Conservation (phyloP, 2,329 filamentous ascomycete genomes). For the Lasiodiplodia sp. region DNA sequence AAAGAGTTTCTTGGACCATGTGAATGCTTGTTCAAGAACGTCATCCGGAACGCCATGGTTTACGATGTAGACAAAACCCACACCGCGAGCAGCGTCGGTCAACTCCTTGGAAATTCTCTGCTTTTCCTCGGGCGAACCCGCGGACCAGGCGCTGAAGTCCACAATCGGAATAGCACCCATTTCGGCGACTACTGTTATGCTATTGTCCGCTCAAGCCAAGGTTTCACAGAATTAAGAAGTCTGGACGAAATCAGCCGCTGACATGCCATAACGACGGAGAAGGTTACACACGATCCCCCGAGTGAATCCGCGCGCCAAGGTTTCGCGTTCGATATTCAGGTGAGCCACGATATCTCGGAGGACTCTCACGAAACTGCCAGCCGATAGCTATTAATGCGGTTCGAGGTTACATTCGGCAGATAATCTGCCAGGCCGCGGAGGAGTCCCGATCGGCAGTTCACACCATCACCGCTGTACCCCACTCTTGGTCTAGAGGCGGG, state of each 20-base stretch:
- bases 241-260: constrained; percentile 10
- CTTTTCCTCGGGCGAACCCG: constrained; percentile 39
- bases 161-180: constrained; percentile 47
- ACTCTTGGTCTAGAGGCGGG: constrained; percentile 25
- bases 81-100: constrained; percentile 50
- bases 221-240: not conserved
- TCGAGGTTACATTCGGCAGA: constrained; percentile 22
- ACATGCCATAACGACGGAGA: not conserved
- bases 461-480: constrained; percentile 11
- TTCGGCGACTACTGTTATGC: not conserved
- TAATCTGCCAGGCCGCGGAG: constrained; percentile 1
- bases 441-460: constrained; percentile 1
- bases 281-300: not conserved
- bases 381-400: constrained; percentile 15
- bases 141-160: constrained; percentile 47
- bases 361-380: not conserved
- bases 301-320: not conserved
- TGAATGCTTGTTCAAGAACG: constrained; percentile 54
- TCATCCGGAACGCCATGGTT: constrained; percentile 54
- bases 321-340: not conserved
- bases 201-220: not conserved
- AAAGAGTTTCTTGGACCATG: constrained; percentile 54
- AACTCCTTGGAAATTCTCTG: constrained; percentile 47
- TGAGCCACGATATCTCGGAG: not conserved
- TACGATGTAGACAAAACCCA: constrained; percentile 59